Conservation (phyloP, 495 filamentous ascomycete species). For the Recurvomyces mirabilis region DNA sequence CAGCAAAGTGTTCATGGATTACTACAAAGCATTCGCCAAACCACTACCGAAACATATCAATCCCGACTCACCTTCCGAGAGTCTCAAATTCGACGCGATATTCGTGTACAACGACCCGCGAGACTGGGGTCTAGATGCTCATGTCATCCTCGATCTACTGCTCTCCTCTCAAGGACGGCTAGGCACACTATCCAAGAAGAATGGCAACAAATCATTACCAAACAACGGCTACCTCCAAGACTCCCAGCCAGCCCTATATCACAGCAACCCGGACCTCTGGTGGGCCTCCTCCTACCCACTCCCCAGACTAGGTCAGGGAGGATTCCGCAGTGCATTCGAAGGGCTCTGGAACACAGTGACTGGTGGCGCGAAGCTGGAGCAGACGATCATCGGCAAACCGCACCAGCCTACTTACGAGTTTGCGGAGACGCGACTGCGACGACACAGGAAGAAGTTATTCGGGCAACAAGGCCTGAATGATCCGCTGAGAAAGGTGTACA, state of each 20-base stretch:
- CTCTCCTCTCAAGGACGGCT: constrained; percentile 61
- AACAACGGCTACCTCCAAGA: constrained; percentile 67
- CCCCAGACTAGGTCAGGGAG: constrained; percentile 88
- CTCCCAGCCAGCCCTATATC: constrained; percentile 70
- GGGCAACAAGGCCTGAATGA: constrained; percentile 26
- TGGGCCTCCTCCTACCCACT: constrained; percentile 76
- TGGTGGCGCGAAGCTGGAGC: constrained; percentile 46
- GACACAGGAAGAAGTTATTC: constrained; percentile 40
- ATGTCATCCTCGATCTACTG: constrained; percentile 70
- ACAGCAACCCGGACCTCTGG: constrained; percentile 79
- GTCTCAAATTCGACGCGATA: constrained; percentile 69
- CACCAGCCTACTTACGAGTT: constrained; percentile 63
- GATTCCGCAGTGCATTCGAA: constrained; percentile 68
- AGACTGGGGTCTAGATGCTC: constrained; percentile 84
- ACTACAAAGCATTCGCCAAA: constrained; percentile 50
- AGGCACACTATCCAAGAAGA: constrained; percentile 61
- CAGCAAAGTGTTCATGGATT: constrained; percentile 44
- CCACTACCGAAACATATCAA: constrained; percentile 45
- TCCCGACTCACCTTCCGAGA: constrained; percentile 30
- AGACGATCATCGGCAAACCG: constrained; percentile 77
- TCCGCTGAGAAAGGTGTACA: constrained; percentile 62
- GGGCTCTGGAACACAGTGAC: constrained; percentile 69
- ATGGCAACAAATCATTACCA: constrained; percentile 43
- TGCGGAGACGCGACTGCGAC: constrained; percentile 60
- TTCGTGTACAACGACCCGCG: constrained; percentile 86